Conservation (phyloP, 257 asterid genomes). For the Forsythia suspensa region DNA sequence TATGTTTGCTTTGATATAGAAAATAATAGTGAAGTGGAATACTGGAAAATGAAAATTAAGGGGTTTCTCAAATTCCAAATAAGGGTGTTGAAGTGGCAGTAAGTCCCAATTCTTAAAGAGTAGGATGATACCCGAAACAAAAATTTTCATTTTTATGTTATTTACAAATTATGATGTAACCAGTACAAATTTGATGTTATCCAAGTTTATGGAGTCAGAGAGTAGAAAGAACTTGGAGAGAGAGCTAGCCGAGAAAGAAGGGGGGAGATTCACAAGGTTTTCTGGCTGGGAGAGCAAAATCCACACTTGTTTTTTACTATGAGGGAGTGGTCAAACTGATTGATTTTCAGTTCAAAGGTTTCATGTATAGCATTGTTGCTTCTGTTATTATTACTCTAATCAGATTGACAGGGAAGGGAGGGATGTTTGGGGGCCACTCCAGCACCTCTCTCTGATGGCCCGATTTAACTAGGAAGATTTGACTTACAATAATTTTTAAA, state of each 20-base stretch:
- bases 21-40: background rate
- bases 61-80: slow-evolving; percentile 9
- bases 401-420: background rate
- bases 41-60: background rate
- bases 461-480: background rate
- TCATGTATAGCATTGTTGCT: too few species aligned
- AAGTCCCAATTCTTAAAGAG: background rate
- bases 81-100: background rate
- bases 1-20: background rate
- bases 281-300: too few species aligned
- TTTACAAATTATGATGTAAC: background rate
- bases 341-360: too few species aligned
- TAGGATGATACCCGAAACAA: background rate
- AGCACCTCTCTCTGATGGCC: background rate
- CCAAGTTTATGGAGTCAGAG: background rate
- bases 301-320: too few species aligned
- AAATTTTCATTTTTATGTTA: background rate
- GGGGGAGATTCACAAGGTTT: too few species aligned
- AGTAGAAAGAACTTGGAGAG: background rate
- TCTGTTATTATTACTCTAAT: too few species aligned
- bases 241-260: background rate
- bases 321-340: background rate
- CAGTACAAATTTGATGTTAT: background rate
- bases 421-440: too few species aligned
- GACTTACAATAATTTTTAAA: background rate